Conservation (phyloP, 2,329 filamentous ascomycete species). For the Colletotrichum horii region DNA sequence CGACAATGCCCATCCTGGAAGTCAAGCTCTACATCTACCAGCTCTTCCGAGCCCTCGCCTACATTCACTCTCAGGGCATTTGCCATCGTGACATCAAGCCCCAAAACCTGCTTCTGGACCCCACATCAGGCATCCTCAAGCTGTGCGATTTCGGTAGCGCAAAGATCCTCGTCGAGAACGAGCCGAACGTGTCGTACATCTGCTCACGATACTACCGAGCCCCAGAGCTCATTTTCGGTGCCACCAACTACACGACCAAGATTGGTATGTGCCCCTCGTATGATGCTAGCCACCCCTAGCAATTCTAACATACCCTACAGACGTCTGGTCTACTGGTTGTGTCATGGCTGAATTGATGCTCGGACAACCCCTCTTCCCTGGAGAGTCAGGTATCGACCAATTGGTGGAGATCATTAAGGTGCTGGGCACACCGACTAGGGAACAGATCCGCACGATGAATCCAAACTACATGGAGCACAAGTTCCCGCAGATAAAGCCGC, state of each 20-base stretch:
- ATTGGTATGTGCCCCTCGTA: constrained; percentile 73
- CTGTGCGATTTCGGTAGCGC: constrained; percentile 98
- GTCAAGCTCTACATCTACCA: constrained; percentile 99
- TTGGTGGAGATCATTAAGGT: constrained; percentile 99
- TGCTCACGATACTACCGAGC: constrained; percentile 99
- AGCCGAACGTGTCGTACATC: constrained; percentile 99
- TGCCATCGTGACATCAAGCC: constrained; percentile 99
- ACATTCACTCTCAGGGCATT: constrained; percentile 99
- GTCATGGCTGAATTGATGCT: constrained; percentile 99
- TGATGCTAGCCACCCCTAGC: neutral
- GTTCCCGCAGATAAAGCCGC: constrained; percentile 99
- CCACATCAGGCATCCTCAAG: constrained; percentile 89
- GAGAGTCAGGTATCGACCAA: constrained; percentile 98
- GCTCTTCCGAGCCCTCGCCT: constrained; percentile 96
- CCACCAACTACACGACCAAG: constrained; percentile 99
- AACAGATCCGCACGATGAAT: constrained; percentile 99
- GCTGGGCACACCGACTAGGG: constrained; percentile 91
- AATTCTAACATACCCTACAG: constrained; percentile 49
- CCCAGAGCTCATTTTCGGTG: constrained; percentile 96
- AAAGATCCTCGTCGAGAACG: constrained; percentile 97
- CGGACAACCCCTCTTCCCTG: constrained; percentile 95
- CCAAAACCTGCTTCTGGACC: constrained; percentile 94
- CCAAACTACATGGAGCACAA: constrained; percentile 99
- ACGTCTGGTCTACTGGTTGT: constrained; percentile 99
- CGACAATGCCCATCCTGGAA: constrained; percentile 97